Base-by-base conservation (phyloP, 164 flowering plant species). In the Cinnamomum chago region DNA sequence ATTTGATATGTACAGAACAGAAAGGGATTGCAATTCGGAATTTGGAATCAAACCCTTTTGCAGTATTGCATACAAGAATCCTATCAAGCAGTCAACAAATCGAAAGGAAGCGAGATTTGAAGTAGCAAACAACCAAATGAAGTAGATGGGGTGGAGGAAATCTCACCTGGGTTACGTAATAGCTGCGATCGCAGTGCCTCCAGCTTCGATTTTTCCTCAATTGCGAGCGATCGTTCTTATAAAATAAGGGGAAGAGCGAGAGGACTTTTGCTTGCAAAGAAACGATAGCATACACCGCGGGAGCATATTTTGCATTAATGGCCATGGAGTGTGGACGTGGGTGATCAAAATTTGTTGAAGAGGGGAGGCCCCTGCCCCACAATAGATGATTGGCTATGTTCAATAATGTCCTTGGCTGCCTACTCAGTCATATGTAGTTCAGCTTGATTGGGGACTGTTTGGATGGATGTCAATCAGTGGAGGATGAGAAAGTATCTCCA, bases 1-100 rank as follows among this genome's bases (percentile, higher is more conserved):
- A 23, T 47, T 1, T 15, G 58, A 20, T 22, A 28, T 20, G 22
- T 35, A 40, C 24, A 40, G 13, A 47, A 73, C 20, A 24, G 6
- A 62, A 15, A 62, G 22, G 14, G 64, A 24, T 66, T 50, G 25
- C 6, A 62, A 27, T 12, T 30, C 25, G 47, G 27, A 77, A 73
- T 30, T 52, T 50, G 35, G 52, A 30, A 68, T 11, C 68, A 60
- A 77, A 73, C 70, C 76, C 76, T 4, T 3, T 67, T 65, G 25
- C 47, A 50, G 73, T 47, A 51, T 70, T 50, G 73, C 20, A 67
- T 50, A 3, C 35, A 58, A 68, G 58, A 35, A 18, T 6, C 58
- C 2, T 51, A 58, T 4, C 50, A 72, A 67, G 58, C 17, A 58
- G 13, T 9, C 3, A 24, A 58, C 4, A 14, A 33, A 13, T 51